Percentiles rank a stretch among this genome's conserved stretches.
phyloP scores from a whole-genome alignment of 2,329 filamentous ascomycete genomes.

The Cryphonectria radicalis region DNA sequence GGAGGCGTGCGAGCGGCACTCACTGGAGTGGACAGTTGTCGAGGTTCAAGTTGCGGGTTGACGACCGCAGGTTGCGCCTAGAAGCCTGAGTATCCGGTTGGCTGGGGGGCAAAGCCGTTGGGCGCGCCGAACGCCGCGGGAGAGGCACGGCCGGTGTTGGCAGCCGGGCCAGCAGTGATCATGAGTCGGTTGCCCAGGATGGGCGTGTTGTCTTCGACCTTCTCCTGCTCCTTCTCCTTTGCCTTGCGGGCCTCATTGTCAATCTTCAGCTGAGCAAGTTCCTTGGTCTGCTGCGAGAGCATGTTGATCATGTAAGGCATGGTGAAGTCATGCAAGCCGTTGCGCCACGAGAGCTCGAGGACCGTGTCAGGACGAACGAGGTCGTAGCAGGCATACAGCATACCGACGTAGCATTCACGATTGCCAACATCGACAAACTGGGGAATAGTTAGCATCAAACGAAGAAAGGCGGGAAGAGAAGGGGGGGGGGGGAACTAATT shows the following conservation, averaged over 20 bases:
- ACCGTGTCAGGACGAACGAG: slow-evolving; percentile 91
- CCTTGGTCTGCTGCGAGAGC: slow-evolving; percentile 85
- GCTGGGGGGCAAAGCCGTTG: slow-evolving; percentile 53
- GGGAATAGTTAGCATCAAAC: slow-evolving; percentile 38
- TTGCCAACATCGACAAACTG: slow-evolving; percentile 99
- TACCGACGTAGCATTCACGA: slow-evolving; percentile 99
- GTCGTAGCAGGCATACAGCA: slow-evolving; percentile 98
- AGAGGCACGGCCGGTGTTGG: slow-evolving; percentile 54
- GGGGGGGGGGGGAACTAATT: no score
- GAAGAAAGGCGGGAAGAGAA: slow-evolving; percentile 9
- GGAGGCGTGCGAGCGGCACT: slow-evolving; percentile 9
- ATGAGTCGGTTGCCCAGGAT: slow-evolving; percentile 89
- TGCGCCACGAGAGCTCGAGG: slow-evolving; percentile 95
- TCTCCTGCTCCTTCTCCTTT: slow-evolving; percentile 57
- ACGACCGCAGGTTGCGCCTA: slow-evolving; percentile 44
- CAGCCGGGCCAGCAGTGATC: slow-evolving; percentile 86
- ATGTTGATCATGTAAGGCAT: slow-evolving; percentile 99
- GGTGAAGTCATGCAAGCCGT: slow-evolving; percentile 92
- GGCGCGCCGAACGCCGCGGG: slow-evolving; percentile 61
- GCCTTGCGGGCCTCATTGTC: slow-evolving; percentile 76
- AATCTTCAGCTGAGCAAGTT: slow-evolving; percentile 83
- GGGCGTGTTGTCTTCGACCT: slow-evolving; percentile 90
- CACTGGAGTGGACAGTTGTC: not conserved
- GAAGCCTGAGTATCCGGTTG: slow-evolving; percentile 72
- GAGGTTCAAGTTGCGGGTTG: slow-evolving; percentile 15